These are phyloP conservation scores for Vitis hybrid DNA, from an alignment of 177 flowering plant genomes.

Conservation along the genomic window DNA sequence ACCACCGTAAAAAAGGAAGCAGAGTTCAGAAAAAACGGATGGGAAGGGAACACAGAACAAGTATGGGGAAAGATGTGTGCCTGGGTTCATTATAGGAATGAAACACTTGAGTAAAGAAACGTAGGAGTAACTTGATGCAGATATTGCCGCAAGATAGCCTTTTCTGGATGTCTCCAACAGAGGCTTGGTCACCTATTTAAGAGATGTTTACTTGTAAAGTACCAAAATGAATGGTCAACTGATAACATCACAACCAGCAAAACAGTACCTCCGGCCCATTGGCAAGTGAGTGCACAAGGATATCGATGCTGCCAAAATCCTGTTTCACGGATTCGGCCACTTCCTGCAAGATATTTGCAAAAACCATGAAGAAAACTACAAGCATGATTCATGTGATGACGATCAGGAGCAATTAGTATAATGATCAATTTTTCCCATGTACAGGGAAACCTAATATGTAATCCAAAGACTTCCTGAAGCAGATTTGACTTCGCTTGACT, in stretches of 20 bases:
- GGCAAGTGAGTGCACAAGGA: constrained; percentile 97
- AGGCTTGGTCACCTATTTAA: constrained; percentile 74
- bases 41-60: background rate
- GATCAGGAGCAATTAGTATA: background rate
- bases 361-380: background rate
- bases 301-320: constrained; percentile 96
- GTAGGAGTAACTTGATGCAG: constrained; percentile 94
- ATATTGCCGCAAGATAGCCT: constrained; percentile 93
- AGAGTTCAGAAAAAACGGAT: background rate
- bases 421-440: background rate
- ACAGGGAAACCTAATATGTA: background rate
- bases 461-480: background rate
- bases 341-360: constrained; percentile 52
- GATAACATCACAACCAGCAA: background rate
- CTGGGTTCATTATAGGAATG: constrained; percentile 93
- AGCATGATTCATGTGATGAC: background rate
- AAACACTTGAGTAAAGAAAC: constrained; percentile 90
- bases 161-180: constrained; percentile 88
- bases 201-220: background rate
- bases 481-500: background rate
- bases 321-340: constrained; percentile 77
- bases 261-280: constrained; percentile 90
- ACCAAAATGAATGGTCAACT: background rate
- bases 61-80: constrained; percentile 29
- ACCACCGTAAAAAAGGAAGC: background rate